Base-by-base conservation (phyloP, 116 monocot genomes). In the Zostera marina region DNA sequence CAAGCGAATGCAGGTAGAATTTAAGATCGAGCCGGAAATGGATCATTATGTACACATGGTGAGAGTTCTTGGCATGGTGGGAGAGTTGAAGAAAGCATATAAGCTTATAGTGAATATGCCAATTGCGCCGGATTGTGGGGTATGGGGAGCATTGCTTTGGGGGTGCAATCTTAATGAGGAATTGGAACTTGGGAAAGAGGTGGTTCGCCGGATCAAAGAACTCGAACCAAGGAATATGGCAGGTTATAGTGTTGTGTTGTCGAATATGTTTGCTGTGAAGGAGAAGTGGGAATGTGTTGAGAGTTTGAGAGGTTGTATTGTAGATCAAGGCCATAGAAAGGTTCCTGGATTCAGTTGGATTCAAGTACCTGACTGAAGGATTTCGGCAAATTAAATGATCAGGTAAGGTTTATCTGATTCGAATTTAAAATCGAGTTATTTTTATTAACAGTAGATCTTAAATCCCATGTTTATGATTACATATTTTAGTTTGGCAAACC, bases 41-140 rank as follows among this genome's bases (percentile, higher is more conserved):
- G 80, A 88, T 54, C 88, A 88, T 56, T 88, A 77, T 63, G 77
- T 83, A 9, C 75, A 88, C 66, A 73, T 83, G 62, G 75, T 88
- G 54, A 82, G 71, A 67, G 54, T 83, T 59, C 72, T 88, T 62
- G 77, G 70, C 8, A 70, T 67, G 54, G 72, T 44, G 56, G 83
- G 83, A 32, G 15, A 68, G 53, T 44, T 88, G 53, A 65, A 77
- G 17, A 75, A 77, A 44, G 88, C 88, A 20, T 71, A 80, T 56
- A 72, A 73, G 53, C 69, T 83, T 13, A 73, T 83, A 60, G 55
- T 65, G 52, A 60, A 66, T 8, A 80, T 88, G 77, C 83, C 74
- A 38, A 22, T 62, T 9, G 11, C 12, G 32, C 63, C 72, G 2
- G 72, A 82, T 64, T 70, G 72, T 49, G 80, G 88, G 14, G 72